Conservation (phyloP, 73 alveolate species). For the Tetrahymena borealis region DNA sequence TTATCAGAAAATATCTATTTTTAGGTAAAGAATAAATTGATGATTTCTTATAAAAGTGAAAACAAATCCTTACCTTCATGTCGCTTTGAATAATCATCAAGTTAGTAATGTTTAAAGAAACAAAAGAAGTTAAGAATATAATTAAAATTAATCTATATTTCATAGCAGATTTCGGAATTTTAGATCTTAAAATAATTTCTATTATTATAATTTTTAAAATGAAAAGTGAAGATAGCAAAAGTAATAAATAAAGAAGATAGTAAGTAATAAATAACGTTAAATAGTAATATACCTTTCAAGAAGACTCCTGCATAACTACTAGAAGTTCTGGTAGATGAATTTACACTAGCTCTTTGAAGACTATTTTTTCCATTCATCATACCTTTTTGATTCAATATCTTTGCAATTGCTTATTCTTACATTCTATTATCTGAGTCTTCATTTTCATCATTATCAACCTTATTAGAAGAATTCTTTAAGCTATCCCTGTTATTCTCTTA, state of each 20-base stretch:
- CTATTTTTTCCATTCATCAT: neutral
- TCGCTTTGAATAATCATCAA: neutral
- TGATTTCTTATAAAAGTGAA: neutral
- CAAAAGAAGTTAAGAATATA: neutral
- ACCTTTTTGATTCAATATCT: neutral
- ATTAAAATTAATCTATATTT: neutral
- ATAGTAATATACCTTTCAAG: neutral
- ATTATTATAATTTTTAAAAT: neutral
- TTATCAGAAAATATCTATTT: neutral
- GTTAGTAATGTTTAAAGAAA: neutral
- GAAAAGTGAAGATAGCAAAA: neutral
- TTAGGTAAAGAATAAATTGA: neutral
- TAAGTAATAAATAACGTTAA: too few species aligned
- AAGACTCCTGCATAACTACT: neutral
- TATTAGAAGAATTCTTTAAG: neutral
- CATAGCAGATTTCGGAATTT: neutral
- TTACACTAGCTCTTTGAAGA: neutral
- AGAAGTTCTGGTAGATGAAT: neutral
- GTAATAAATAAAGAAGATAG: too few species aligned
- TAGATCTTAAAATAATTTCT: neutral
- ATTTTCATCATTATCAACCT: neutral
- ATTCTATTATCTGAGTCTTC: neutral
- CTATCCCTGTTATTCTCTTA: neutral
- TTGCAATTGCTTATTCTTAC: neutral
- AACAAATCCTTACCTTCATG: neutral